Base-by-base conservation (phyloP, 306 rosid genomes). In the Prunus davidiana region DNA sequence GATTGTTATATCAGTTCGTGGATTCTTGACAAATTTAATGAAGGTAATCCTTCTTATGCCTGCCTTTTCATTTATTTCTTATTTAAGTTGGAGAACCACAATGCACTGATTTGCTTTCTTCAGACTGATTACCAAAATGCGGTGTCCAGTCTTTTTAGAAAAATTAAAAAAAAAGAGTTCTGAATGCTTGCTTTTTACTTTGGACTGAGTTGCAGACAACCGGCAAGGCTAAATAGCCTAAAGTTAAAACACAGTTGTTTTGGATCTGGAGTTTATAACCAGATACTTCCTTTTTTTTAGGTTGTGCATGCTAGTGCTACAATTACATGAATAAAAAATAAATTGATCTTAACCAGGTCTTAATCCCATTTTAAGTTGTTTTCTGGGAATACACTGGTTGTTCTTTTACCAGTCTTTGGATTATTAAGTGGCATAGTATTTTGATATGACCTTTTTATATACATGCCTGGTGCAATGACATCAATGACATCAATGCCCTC, bases 1-100 rank as follows among this genome's bases (percentile, higher is more conserved):
- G 92, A 83, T 95, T 38, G 99, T 88, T 51, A 92, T 90, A 83
- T 95, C 99, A 16, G 96, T 95, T 69, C 97, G 97, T 63, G 99
- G 99, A 68, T 95, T 95, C 87, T 80, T 95, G 84, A 89, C 97
- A 78, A 95, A 95, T 87, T 88, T 95, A 56, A 95, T 92, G 99
- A 95, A 95, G 99, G 99, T 95, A 90, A 75, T 60, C 78, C 75
- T 19, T 62, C 76, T 64, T 46, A 7, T 30, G 60, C 50, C 47
- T 25, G 27, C 74, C 70, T 78, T 79, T 80, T 41, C 52, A 20
- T 62, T 66, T 32, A 54, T 80, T 78, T 62, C 70, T 75, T 12
- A 27, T 46, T 58, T 45, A 43, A 54, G 34, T 69, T 60, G 77
- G 27, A 43, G 49, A 58, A 57, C 67, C 54, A 14, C 27, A 72